Percentiles rank a stretch among this genome's conserved stretches.
phyloP scores from a whole-genome alignment of 306 rosid species.

The Fragaria vesca region DNA sequence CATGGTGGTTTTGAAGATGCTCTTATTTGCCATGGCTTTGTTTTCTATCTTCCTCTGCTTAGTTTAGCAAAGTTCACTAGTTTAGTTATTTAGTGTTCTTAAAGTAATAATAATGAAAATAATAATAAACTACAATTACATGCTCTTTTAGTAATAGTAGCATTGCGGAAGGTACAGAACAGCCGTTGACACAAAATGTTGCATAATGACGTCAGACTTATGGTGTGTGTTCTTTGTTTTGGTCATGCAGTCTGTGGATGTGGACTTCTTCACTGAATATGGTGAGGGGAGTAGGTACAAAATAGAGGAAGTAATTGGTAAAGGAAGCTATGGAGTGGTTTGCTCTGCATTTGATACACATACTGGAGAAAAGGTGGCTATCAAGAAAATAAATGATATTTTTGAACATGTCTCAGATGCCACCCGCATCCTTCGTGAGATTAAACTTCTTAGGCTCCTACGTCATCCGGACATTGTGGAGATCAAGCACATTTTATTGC shows the following conservation, averaged over 20 bases:
- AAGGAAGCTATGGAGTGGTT: slow-evolving; percentile 99
- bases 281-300: slow-evolving; percentile 97
- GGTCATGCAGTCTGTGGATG: slow-evolving; percentile 78
- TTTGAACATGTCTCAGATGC: slow-evolving; percentile 99
- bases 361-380: slow-evolving; percentile 92
- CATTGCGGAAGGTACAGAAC: background rate
- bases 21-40: slow-evolving; percentile 4
- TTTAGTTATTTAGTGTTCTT: background rate
- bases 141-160: background rate
- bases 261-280: slow-evolving; percentile 96
- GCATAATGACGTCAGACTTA: slow-evolving; percentile 4
- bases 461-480: slow-evolving; percentile 98
- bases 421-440: slow-evolving; percentile 98
- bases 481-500: slow-evolving; percentile 94
- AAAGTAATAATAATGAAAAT: background rate
- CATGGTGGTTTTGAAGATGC: background rate
- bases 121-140: background rate
- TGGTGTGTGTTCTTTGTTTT: slow-evolving; percentile 27
- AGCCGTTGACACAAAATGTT: background rate
- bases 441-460: slow-evolving; percentile 92
- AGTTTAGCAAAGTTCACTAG: background rate
- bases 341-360: slow-evolving; percentile 95
- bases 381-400: slow-evolving; percentile 96
- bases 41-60: background rate
- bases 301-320: slow-evolving; percentile 99